These are phyloP conservation scores for Cladophialophora immunda DNA, from an alignment of 2,329 filamentous ascomycete genomes.

Conservation along the genomic window DNA sequence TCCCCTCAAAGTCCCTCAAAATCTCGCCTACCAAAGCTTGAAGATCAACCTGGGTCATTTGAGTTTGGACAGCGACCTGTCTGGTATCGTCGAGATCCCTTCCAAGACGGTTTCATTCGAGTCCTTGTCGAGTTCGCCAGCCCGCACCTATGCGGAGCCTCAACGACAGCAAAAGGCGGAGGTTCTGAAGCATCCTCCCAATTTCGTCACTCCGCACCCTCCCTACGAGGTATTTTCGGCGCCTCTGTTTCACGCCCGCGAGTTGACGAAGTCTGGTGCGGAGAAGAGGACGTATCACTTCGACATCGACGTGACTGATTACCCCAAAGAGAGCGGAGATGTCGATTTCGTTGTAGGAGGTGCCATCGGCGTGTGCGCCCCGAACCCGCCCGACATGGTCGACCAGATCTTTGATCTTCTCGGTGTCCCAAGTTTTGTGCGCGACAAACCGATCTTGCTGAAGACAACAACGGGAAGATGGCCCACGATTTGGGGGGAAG, in stretches of 20 bases:
- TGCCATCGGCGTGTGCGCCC: slow-evolving; percentile 90
- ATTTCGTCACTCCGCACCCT: slow-evolving; percentile 92
- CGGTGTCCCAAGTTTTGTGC: slow-evolving; percentile 79
- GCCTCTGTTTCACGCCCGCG: slow-evolving; percentile 82
- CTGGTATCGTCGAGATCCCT: slow-evolving; percentile 75
- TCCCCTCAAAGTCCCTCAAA: slow-evolving; percentile 72
- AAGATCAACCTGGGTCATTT: slow-evolving; percentile 79
- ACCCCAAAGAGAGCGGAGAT: slow-evolving; percentile 79
- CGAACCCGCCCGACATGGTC: slow-evolving; percentile 79
- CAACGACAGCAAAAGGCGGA: slow-evolving; percentile 16
- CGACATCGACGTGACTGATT: slow-evolving; percentile 94
- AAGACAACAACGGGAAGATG: slow-evolving; percentile 84
- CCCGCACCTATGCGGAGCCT: slow-evolving; percentile 25
- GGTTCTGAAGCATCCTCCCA: slow-evolving; percentile 72
- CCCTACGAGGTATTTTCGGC: slow-evolving; percentile 92
- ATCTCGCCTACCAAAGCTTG: slow-evolving; percentile 82
- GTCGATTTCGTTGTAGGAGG: slow-evolving; percentile 97
- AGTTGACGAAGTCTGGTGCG: slow-evolving; percentile 85
- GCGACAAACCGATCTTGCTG: slow-evolving; percentile 82
- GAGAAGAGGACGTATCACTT: slow-evolving; percentile 99
- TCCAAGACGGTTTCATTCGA: slow-evolving; percentile 76
- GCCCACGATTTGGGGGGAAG: slow-evolving; percentile 98
- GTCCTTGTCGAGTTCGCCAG: slow-evolving; percentile 26
- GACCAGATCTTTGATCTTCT: slow-evolving; percentile 86
- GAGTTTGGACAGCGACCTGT: slow-evolving; percentile 73